Evolutionary conservation across 805 yeast genomes (phyloP).

Genomic region (Blastobotrys chiropterorum): DNA sequence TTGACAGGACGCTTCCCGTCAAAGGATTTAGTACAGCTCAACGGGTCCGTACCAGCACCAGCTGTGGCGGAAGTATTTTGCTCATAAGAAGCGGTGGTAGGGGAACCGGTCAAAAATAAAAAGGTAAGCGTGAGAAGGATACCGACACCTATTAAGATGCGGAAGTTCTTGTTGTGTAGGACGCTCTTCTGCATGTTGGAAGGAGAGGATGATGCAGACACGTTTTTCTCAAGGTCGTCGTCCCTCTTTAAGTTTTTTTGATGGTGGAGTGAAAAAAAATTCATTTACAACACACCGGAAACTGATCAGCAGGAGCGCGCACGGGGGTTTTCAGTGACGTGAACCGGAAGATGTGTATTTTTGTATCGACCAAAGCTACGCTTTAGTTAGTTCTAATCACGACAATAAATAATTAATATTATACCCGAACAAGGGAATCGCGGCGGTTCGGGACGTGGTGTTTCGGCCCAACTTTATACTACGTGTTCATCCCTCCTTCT

Average conservation of each 20-base stretch:
- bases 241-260: not conserved
- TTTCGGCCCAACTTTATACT: no score
- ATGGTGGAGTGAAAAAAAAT: not conserved
- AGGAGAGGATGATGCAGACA: not conserved
- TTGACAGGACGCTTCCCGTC: conserved; percentile 36
- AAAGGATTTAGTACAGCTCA: conserved; percentile 29
- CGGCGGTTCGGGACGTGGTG: no score
- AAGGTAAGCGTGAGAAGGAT: conserved; percentile 1
- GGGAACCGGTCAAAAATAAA: not conserved
- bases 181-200: not conserved
- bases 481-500: no score
- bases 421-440: no score
- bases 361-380: no score
- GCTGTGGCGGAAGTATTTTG: not conserved
- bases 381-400: no score
- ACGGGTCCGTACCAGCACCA: conserved; percentile 8
- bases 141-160: conserved; percentile 1
- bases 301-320: not conserved
- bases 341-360: no score
- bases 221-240: conserved; percentile 1
- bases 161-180: not conserved
- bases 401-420: no score
- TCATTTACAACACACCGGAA: not conserved
- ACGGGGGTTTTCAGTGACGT: not conserved
- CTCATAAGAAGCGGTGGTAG: not conserved